These are phyloP conservation scores for Teunomyces stri DNA, from an alignment of 805 yeast species.

Conservation along the genomic window DNA sequence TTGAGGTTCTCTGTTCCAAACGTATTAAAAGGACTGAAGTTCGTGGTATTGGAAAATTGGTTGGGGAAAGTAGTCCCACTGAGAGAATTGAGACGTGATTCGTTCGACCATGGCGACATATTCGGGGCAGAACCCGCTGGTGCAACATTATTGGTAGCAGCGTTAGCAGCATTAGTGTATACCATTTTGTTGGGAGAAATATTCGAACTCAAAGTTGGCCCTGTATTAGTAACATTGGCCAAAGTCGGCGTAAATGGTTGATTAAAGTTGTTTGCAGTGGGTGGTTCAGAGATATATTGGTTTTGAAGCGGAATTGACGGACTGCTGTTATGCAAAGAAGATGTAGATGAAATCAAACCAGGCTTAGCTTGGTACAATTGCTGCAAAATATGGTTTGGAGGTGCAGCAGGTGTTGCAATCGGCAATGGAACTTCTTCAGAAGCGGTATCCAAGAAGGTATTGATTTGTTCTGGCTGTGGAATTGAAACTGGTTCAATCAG, in stretches of 20 bases:
- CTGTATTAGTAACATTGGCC: not conserved
- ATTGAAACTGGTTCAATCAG: conserved; percentile 12
- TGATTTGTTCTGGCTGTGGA: conserved; percentile 14
- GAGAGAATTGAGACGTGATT: conserved; percentile 11
- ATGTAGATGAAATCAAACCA: conserved; percentile 9
- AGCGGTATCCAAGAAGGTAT: not conserved
- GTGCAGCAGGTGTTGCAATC: not conserved
- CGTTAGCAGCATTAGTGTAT: not conserved
- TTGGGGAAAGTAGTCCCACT: conserved; percentile 3
- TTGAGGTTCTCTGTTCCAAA: not conserved
- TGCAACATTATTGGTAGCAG: not conserved
- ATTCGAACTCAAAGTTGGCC: not conserved
- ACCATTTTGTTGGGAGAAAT: conserved; percentile 9
- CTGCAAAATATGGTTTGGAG: conserved; percentile 26
- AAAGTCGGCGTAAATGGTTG: not conserved
- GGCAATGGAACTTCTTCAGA: conserved; percentile 1
- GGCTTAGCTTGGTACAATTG: conserved; percentile 37
- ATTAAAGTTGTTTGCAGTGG: not conserved
- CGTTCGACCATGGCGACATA: conserved; percentile 13
- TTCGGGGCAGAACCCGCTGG: not conserved
- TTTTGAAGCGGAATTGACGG: conserved; percentile 8
- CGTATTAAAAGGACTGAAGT: conserved; percentile 18
- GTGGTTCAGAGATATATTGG: not conserved
- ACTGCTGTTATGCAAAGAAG: not conserved
- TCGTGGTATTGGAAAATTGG: conserved; percentile 5